Evolutionary conservation across 2,329 filamentous ascomycete species (phyloP).

Genomic region (Immersiporthe knoxdaviesiana): DNA sequence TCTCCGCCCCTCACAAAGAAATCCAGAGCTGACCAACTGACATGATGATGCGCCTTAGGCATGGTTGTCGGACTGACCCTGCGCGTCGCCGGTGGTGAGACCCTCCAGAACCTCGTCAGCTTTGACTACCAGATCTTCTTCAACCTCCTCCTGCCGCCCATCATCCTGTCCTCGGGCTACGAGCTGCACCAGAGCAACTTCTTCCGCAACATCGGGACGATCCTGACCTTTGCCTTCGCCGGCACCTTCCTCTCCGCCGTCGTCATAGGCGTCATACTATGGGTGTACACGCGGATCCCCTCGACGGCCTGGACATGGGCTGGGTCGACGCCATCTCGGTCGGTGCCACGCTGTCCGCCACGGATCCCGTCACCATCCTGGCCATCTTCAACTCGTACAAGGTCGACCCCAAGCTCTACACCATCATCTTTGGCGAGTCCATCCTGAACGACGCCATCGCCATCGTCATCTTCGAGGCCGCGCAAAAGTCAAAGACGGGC

Average conservation of each 20-base stretch:
- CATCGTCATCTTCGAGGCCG: constrained; percentile 97
- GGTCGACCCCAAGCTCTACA: constrained; percentile 97
- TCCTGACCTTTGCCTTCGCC: constrained; percentile 95
- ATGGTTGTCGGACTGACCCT: constrained; percentile 95
- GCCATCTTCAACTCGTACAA: constrained; percentile 99
- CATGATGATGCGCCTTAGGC: constrained; percentile 55
- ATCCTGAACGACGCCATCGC: constrained; percentile 98
- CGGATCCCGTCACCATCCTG: constrained; percentile 94
- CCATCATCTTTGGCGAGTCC: constrained; percentile 97
- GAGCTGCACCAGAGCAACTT: constrained; percentile 98
- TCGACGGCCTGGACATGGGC: constrained; percentile 82
- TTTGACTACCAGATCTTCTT: constrained; percentile 99
- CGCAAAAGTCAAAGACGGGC: constrained; percentile 85
- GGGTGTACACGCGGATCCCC: constrained; percentile 85
- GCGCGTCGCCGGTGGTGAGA: constrained; percentile 77
- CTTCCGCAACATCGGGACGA: constrained; percentile 96
- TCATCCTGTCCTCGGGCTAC: constrained; percentile 96
- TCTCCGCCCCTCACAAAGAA: neutral
- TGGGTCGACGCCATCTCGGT: constrained; percentile 97
- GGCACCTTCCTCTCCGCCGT: constrained; percentile 96
- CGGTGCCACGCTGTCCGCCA: constrained; percentile 93
- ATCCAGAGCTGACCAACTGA: constrained; percentile 8
- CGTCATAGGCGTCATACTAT: constrained; percentile 89
- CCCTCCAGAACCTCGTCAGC: constrained; percentile 86
- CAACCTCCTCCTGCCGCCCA: constrained; percentile 96